These are phyloP conservation scores for Dothideomycetes sp. DNA, from an alignment of 2,329 filamentous ascomycete species.

Conservation along the genomic window DNA sequence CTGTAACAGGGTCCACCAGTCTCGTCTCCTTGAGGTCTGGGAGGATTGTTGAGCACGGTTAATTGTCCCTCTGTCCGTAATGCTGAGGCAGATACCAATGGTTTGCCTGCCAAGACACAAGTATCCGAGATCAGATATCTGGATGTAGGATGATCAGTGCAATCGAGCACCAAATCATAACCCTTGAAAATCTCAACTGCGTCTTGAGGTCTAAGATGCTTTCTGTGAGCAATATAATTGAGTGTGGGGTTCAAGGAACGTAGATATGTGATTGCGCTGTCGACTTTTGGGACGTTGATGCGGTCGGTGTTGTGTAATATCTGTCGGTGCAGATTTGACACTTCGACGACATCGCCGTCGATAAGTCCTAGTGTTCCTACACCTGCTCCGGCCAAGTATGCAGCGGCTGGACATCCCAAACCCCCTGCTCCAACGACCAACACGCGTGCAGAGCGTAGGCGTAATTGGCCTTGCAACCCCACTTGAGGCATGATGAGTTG, in stretches of 20 bases:
- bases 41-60: slow-evolving; percentile 76
- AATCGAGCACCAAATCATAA: slow-evolving; percentile 86
- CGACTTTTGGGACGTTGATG: slow-evolving; percentile 70
- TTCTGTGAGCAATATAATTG: slow-evolving; percentile 52
- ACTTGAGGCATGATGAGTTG: slow-evolving; percentile 83
- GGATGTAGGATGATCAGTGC: slow-evolving; percentile 85
- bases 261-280: slow-evolving; percentile 50
- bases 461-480: slow-evolving; percentile 69
- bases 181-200: slow-evolving; percentile 55
- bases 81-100: slow-evolving; percentile 81
- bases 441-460: slow-evolving; percentile 59
- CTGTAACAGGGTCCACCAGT: slow-evolving; percentile 79
- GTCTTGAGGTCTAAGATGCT: slow-evolving; percentile 59
- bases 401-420: slow-evolving; percentile 80
- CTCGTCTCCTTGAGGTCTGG: slow-evolving; percentile 47
- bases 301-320: slow-evolving; percentile 65
- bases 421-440: slow-evolving; percentile 83
- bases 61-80: slow-evolving; percentile 84
- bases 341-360: slow-evolving; percentile 80
- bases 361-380: slow-evolving; percentile 74
- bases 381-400: slow-evolving; percentile 87
- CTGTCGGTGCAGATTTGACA: slow-evolving; percentile 87
- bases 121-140: slow-evolving; percentile 89
- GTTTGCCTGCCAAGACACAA: slow-evolving; percentile 68
- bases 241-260: slow-evolving; percentile 58